Evolutionary conservation across 129 eudicot species (phyloP).

Genomic region (Dittrichia graveolens): DNA sequence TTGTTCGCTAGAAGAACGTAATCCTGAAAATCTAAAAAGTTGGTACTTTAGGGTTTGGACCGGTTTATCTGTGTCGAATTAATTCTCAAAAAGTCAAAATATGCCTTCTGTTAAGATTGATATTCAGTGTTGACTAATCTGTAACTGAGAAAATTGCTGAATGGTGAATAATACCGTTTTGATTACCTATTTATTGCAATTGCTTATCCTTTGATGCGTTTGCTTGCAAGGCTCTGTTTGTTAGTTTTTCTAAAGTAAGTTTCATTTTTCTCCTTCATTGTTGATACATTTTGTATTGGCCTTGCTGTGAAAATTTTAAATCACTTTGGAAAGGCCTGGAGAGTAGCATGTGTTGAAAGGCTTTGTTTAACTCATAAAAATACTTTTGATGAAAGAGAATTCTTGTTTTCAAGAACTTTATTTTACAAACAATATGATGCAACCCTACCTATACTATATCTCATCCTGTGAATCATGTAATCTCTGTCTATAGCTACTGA

Average conservation of each 20-base stretch:
- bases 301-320: too few species aligned
- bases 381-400: too few species aligned
- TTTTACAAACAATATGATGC: too few species aligned
- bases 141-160: constrained; percentile 4
- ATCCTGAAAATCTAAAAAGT: not conserved
- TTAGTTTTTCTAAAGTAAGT: not conserved
- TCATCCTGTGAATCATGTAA: too few species aligned
- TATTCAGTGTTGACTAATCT: not conserved
- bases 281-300: too few species aligned
- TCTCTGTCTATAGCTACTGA: too few species aligned
- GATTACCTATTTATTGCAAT: not conserved
- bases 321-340: too few species aligned
- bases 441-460: too few species aligned
- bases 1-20: constrained; percentile 17
- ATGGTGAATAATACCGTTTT: not conserved
- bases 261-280: not conserved
- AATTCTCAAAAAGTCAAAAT: not conserved
- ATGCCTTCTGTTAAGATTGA: not conserved
- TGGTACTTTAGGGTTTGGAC: constrained; percentile 25
- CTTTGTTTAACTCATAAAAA: too few species aligned
- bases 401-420: too few species aligned
- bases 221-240: not conserved
- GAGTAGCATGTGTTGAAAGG: too few species aligned
- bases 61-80: not conserved
- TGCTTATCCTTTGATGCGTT: not conserved